Percentiles rank a stretch among this genome's conserved stretches.
Evolutionary conservation across 192 early-diverging fungal species (phyloP).

Genomic region (Umbelopsis ramanniana): DNA sequence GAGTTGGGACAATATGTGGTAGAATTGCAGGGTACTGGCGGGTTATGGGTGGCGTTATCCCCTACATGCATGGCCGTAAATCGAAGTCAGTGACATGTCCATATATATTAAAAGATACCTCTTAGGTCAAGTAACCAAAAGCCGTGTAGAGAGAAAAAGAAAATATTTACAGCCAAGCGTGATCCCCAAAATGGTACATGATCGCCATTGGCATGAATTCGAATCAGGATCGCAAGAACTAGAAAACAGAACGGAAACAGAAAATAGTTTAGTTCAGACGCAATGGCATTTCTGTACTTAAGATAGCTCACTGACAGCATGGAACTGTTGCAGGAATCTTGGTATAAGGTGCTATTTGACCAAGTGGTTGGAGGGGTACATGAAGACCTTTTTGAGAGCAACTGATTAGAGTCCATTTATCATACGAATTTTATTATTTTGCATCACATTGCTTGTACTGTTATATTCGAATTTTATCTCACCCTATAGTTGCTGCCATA

Average conservation of each 20-base stretch:
- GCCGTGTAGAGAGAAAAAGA: background rate
- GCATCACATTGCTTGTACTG: background rate
- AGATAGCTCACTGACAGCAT: constrained; percentile 11
- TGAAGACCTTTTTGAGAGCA: background rate
- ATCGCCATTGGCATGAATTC: constrained; percentile 18
- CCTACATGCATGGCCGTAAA: background rate
- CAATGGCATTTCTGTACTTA: background rate
- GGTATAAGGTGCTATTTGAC: background rate
- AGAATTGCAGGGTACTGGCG: background rate
- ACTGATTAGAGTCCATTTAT: too few species aligned
- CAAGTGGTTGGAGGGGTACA: constrained; percentile 7
- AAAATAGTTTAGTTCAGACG: background rate
- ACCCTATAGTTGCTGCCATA: background rate
- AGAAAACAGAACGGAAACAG: too few species aligned
- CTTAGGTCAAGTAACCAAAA: too few species aligned
- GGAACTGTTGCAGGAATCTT: background rate
- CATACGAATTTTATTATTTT: too few species aligned
- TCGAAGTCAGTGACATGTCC: background rate
- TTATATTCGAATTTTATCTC: background rate
- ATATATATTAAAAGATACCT: too few species aligned
- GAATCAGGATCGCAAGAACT: background rate
- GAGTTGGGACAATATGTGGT: background rate
- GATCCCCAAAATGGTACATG: constrained; percentile 19
- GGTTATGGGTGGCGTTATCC: constrained; percentile 13
- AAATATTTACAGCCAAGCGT: constrained; percentile 19